A percentile compares a stretch with the other conserved stretches of the same genome.
Evolutionary conservation across 805 yeast genomes (phyloP).

Genomic region (Candida maris): DNA sequence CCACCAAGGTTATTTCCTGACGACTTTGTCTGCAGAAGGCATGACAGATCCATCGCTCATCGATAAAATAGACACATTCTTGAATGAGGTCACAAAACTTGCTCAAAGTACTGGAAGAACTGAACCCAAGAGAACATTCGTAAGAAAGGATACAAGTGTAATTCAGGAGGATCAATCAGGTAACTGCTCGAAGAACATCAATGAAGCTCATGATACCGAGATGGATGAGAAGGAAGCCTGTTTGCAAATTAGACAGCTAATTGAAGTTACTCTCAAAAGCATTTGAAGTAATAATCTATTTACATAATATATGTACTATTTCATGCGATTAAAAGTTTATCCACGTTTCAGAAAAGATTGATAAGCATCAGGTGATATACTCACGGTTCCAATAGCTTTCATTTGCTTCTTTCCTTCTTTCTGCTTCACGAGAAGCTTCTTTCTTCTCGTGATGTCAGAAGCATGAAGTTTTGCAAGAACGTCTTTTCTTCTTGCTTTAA

Average conservation of each 20-base stretch:
- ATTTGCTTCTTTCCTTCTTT: conserved; percentile 89
- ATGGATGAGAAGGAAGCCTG: conserved; percentile 15
- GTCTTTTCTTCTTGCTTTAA: conserved; percentile 90
- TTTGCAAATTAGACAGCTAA: conserved; percentile 16
- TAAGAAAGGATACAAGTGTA: conserved; percentile 1
- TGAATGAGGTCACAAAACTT: not conserved
- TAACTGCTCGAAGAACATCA: conserved; percentile 1
- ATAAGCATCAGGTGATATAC: conserved; percentile 80
- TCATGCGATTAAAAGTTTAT: too few relatives aligned
- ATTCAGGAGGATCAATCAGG: conserved; percentile 7
- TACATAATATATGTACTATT: not conserved
- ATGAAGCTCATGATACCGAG: conserved; percentile 8
- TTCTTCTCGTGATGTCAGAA: conserved; percentile 84
- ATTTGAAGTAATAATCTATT: not conserved
- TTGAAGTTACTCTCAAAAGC: conserved; percentile 11
- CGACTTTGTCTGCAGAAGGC: conserved; percentile 1
- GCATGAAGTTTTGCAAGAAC: conserved; percentile 94
- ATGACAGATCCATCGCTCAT: not conserved
- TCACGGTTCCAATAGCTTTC: conserved; percentile 75
- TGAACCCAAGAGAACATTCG: too few relatives aligned
- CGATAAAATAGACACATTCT: not conserved
- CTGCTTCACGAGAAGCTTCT: conserved; percentile 81
- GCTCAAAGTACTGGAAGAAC: too few relatives aligned
- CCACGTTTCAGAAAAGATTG: conserved; percentile 67
- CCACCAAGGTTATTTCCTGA: conserved; percentile 6